A percentile compares a stretch with the other conserved stretches of the same genome.
These are phyloP conservation scores for Coniochaeta prunicola DNA, from an alignment of 2,329 filamentous ascomycete species.

Conservation along the genomic window DNA sequence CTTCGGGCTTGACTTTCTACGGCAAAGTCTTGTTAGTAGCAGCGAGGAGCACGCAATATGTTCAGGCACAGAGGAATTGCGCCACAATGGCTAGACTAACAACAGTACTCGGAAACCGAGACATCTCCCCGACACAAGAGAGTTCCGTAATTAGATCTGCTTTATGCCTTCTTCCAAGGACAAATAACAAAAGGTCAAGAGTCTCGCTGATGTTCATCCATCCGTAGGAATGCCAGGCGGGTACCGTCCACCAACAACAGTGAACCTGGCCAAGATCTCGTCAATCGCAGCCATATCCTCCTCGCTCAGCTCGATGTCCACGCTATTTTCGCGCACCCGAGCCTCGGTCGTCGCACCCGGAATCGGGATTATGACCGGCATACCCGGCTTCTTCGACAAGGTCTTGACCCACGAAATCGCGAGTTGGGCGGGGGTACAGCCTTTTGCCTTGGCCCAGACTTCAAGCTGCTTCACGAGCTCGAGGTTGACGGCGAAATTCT, in stretches of 20 bases:
- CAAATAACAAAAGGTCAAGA: background rate
- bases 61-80: constrained; percentile 14
- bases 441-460: constrained; percentile 50
- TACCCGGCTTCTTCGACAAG: constrained; percentile 39
- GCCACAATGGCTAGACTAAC: constrained; percentile 13
- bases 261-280: constrained; percentile 36
- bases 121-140: too few species aligned
- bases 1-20: constrained; percentile 7
- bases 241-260: constrained; percentile 41
- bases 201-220: background rate
- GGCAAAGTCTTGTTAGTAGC: background rate
- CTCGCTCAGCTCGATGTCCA: constrained; percentile 36
- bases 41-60: background rate
- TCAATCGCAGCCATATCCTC: constrained; percentile 46
- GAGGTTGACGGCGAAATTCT: constrained; percentile 56
- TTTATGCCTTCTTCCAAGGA: background rate
- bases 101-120: too few species aligned
- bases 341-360: constrained; percentile 53
- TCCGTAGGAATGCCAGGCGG: constrained; percentile 7
- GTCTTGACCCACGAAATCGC: constrained; percentile 55
- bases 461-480: constrained; percentile 50
- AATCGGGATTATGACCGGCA: constrained; percentile 55
- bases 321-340: constrained; percentile 51
- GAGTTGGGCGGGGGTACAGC: constrained; percentile 52
- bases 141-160: background rate